These are phyloP conservation scores for Ganoderma lucidum DNA, from an alignment of 1,284 basidiomycete species.

Conservation along the genomic window DNA sequence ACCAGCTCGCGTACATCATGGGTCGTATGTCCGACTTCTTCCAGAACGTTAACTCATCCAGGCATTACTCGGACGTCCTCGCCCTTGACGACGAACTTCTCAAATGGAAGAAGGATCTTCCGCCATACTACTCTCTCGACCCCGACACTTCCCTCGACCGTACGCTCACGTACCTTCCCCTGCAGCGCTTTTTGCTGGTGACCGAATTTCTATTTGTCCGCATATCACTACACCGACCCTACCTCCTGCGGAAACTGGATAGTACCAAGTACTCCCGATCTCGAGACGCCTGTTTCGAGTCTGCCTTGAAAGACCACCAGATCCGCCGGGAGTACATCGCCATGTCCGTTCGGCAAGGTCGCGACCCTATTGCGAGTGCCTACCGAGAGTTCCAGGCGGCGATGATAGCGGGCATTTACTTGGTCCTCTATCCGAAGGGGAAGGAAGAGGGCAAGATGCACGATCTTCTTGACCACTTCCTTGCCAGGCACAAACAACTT, in stretches of 20 bases:
- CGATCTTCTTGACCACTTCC: constrained; percentile 78
- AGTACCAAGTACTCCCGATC: constrained; percentile 82
- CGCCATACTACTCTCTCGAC: constrained; percentile 79
- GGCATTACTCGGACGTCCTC: constrained; percentile 88
- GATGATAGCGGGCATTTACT: constrained; percentile 87
- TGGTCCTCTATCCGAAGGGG: constrained; percentile 79
- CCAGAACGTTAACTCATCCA: constrained; percentile 85
- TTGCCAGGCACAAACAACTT: constrained; percentile 73
- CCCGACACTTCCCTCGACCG: constrained; percentile 85
- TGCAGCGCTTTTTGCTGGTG: constrained; percentile 81
- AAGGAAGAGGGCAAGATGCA: constrained; percentile 75
- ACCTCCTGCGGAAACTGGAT: constrained; percentile 74
- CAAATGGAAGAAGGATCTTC: constrained; percentile 78
- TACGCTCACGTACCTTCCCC: constrained; percentile 65
- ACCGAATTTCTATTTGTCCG: constrained; percentile 85
- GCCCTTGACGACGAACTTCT: constrained; percentile 87
- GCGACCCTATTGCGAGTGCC: constrained; percentile 76
- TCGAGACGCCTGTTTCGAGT: constrained; percentile 80
- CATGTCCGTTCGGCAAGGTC: constrained; percentile 64
- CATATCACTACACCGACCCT: constrained; percentile 81
- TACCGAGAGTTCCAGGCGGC: constrained; percentile 87
- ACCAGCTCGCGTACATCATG: constrained; percentile 85
- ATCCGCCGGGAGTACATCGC: constrained; percentile 74
- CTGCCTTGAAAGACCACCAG: constrained; percentile 78
- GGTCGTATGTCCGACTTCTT: constrained; percentile 96